Base-by-base conservation (phyloP, 2,329 filamentous ascomycete species). In the Penicillium sp. region DNA sequence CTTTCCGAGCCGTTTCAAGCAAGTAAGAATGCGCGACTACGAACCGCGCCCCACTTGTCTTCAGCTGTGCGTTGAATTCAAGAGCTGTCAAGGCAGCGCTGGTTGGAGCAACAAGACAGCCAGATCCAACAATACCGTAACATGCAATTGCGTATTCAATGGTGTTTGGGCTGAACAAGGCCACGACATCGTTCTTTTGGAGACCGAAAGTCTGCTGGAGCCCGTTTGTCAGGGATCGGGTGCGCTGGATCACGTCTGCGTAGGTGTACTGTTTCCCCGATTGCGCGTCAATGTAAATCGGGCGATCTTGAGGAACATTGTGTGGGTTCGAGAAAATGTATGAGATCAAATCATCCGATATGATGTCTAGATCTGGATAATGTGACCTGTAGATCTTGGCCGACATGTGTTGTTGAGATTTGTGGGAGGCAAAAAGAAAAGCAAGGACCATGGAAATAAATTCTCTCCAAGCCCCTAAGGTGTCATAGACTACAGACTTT, bases 41-140 rank as follows among this genome's bases (percentile, higher is more conserved):
- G 25, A 61, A 63, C n/a, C 55, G 57, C 11, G 60, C 62, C 4
- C 49, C 26, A 37, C 58, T 63, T 6, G 60, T 62, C 43, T 61
- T 61, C 23, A 64, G 55, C 33, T 64, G 62, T n/a, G 60, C 60
- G 9, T 64, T 61, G 9, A 64, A 44, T 25, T 64, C 62, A 12
- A 56, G 22, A 1, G 37, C 31, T 1, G 62, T 63, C 50, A 63
- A 56, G 2, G 60, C 58, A 15, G 62, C 60, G 33, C 60, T 64
- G 12, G 53, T 60, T 2, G 62, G 62, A 1, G 60, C 40, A 3
- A 63, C 45, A 2, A 59, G 56, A 14, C 56, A 54, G 3, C 57
- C 56, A 2, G 62, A 59, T 9, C 61, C 57, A 3, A 64, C 22
- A 20, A 64, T 54, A 14, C 55, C 49, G 26, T 63, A 56, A 23